Base-by-base conservation (phyloP, 2,329 filamentous ascomycete genomes). In the Alternaria infectoria region DNA sequence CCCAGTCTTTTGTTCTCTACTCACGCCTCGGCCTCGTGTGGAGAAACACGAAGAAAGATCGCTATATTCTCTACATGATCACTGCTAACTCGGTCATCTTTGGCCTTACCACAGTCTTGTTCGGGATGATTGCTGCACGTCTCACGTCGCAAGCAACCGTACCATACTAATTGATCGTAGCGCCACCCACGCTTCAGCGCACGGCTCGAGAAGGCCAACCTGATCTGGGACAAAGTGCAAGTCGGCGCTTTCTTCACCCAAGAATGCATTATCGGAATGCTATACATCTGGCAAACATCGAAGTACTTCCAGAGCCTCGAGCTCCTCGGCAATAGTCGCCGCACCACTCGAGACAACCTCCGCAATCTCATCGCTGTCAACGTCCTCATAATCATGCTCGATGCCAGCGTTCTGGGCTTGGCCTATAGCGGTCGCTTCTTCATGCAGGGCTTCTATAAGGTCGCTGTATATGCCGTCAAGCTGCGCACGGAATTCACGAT, bases 1-100 rank as follows among this genome's bases (percentile, higher is more conserved):
- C 87, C 1, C 86, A 89, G 71, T 84, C 84, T 0, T 61, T 89
- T 11, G 87, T 90, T 0, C 78, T 90, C 0, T 90, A 87, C 77
- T 89, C 87, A 2, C 82, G 88, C 5, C 81, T 90, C 1, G 86
- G 89, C 69, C 79, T 90, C 1, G 82, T 90, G 6, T 72, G 88
- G 5, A 60, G 66, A 10, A 76, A 80, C 10, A 46, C 25, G 69
- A 75, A 59, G 62, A 65, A 54, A 4, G 57, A 62, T 3, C 64
- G 79, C 5, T 77, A 81, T 2, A 82, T 88, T 2, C 77, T 88
- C 0, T 79, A 71, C 44, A 86, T 89, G 83, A 89, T 90, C 60
- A 78, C 87, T 23, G 65, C 81, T 62, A 83, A 87, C 66, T 80
- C 81, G n/a, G 65, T 88, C 43, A 60, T 87, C 15, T 77, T 87